These are phyloP conservation scores for Panicum virgatum DNA, from an alignment of 202 grass and related monocot genomes.

Conservation along the genomic window DNA sequence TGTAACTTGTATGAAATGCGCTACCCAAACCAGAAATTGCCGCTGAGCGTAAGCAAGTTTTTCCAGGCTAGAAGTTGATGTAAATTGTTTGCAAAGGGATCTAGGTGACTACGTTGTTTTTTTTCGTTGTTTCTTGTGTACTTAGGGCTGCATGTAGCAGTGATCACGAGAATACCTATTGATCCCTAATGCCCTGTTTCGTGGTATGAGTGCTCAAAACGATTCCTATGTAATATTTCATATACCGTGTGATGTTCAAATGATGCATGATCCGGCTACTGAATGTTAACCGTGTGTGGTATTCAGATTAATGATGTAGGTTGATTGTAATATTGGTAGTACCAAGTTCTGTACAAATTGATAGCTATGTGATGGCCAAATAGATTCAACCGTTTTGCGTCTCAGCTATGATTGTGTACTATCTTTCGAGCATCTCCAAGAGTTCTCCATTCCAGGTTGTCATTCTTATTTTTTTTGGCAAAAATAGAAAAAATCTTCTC, in stretches of 20 bases:
- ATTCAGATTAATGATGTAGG: neutral
- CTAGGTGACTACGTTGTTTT: neutral
- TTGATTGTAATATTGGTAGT: neutral
- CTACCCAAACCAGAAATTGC: constrained; percentile 6
- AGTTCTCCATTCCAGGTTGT: too few species aligned
- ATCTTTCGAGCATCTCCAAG: too few species aligned
- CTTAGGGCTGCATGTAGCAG: constrained; percentile 21
- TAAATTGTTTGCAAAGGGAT: constrained; percentile 33
- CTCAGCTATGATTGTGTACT: neutral
- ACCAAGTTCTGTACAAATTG: neutral
- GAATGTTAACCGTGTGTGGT: neutral
- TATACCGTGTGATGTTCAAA: neutral
- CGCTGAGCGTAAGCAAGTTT: neutral
- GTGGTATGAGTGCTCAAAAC: neutral
- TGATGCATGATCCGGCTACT: neutral
- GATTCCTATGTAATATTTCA: constrained; percentile 10
- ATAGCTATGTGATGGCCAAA: neutral
- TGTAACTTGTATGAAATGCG: constrained; percentile 33
- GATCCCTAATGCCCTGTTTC: neutral
- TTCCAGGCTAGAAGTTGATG: constrained; percentile 23
- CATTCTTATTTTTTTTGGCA: too few species aligned
- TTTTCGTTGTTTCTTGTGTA: constrained; percentile 6
- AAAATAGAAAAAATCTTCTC: too few species aligned
- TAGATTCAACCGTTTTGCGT: neutral
- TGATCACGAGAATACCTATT: neutral